Conservation (phyloP, 768 basidiomycete species). For the Megacollybia marginata region DNA sequence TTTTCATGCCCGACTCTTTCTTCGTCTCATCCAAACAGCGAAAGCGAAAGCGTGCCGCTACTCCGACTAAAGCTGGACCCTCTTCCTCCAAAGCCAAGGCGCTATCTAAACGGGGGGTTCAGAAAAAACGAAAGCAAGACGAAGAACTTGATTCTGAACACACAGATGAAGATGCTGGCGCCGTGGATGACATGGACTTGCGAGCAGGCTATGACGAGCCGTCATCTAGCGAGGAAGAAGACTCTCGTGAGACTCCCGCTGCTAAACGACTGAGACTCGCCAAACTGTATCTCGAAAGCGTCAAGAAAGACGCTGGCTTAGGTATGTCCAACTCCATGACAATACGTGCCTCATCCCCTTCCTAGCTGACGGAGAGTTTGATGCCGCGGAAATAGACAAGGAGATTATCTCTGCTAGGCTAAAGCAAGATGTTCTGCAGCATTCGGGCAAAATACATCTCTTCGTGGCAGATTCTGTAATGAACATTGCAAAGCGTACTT, state of each 20-base stretch:
- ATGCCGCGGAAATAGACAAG: slow-evolving; percentile 92
- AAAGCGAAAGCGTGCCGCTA: slow-evolving; percentile 52
- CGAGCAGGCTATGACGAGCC: slow-evolving; percentile 28
- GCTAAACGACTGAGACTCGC: slow-evolving; percentile 89
- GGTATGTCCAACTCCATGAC: slow-evolving; percentile 31
- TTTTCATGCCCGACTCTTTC: slow-evolving; percentile 74
- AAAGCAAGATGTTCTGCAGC: slow-evolving; percentile 86
- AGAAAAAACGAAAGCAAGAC: slow-evolving; percentile 21
- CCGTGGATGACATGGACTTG: slow-evolving; percentile 73
- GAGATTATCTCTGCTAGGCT: slow-evolving; percentile 87
- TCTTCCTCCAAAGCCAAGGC: slow-evolving; percentile 21
- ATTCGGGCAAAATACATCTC: slow-evolving; percentile 81
- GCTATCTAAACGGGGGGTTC: neutral
- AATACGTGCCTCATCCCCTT: neutral
- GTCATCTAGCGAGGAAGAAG: slow-evolving; percentile 67
- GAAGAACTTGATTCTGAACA: slow-evolving; percentile 66
- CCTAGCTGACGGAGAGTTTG: slow-evolving; percentile 80
- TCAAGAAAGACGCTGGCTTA: slow-evolving; percentile 57
- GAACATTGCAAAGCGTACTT: slow-evolving; percentile 2
- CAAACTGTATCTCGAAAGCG: slow-evolving; percentile 79
- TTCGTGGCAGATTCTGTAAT: slow-evolving; percentile 71
- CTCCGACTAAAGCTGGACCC: slow-evolving; percentile 18
- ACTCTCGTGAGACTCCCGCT: slow-evolving; percentile 84
- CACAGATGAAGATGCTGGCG: slow-evolving; percentile 40
- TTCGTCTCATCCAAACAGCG: slow-evolving; percentile 55